Evolutionary conservation across 768 basidiomycete species (phyloP).

Genomic region (Rhizopogon roseolus): DNA sequence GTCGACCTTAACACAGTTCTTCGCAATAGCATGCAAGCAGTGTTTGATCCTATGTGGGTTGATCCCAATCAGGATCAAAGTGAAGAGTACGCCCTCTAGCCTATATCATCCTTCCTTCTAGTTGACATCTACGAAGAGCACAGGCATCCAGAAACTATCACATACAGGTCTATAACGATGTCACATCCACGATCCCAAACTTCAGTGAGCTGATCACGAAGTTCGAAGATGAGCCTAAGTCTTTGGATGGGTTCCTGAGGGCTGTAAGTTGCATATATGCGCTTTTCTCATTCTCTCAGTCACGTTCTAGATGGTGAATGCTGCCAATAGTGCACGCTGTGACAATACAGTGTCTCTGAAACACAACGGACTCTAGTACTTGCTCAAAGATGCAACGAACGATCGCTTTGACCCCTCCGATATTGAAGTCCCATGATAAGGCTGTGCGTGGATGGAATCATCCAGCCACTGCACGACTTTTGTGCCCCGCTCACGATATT

Average conservation of each 20-base stretch:
- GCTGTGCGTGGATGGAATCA: no score
- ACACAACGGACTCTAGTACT: not conserved
- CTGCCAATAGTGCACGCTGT: not conserved
- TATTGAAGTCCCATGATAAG: no score
- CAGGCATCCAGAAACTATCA: no score
- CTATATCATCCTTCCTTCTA: no score
- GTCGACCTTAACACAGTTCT: not conserved
- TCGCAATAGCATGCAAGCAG: not conserved
- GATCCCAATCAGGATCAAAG: not conserved
- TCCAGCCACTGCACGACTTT: no score
- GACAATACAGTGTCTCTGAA: not conserved
- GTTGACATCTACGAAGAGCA: no score
- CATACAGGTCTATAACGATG: no score
- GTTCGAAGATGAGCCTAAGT: not conserved
- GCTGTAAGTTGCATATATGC: not conserved
- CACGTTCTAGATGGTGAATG: not conserved
- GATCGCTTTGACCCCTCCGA: not conserved
- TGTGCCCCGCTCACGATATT: no score
- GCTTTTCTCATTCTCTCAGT: not conserved
- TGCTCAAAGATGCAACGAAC: not conserved
- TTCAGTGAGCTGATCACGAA: no score
- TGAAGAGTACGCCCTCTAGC: not conserved
- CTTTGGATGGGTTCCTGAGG: not conserved
- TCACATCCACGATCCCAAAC: no score
- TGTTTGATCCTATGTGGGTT: not conserved